phyloP scores from a whole-genome alignment of 2,329 filamentous ascomycete species.

The Rasamsonia emersonii region DNA sequence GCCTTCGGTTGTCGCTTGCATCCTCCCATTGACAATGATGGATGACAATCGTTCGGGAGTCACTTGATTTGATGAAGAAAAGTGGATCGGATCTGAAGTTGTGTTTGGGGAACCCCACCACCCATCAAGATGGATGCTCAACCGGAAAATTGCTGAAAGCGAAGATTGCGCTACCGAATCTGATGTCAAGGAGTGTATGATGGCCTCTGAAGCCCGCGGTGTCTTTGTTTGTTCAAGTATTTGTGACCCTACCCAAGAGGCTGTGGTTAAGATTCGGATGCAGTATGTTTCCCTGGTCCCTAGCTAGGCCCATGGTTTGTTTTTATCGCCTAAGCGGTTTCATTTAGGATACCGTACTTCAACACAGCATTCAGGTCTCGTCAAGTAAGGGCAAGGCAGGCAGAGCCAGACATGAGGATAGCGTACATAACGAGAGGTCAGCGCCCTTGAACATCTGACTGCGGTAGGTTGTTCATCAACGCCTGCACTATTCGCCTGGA shows the following conservation, averaged over 20 bases:
- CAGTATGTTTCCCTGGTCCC: background rate
- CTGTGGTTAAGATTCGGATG: slow-evolving; percentile 2
- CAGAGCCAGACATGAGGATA: background rate
- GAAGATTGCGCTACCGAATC: background rate
- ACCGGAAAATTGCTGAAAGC: background rate
- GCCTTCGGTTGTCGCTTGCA: background rate
- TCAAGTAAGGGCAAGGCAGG: background rate
- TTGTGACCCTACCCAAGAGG: background rate
- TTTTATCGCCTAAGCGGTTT: background rate
- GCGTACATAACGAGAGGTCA: background rate
- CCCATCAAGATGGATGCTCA: background rate
- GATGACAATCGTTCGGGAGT: background rate
- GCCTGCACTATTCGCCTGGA: slow-evolving; percentile 1
- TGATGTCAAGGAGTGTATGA: background rate
- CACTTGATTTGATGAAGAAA: background rate
- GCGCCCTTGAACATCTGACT: background rate
- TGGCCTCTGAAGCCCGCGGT: background rate
- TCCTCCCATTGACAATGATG: background rate
- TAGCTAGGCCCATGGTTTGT: too few species aligned
- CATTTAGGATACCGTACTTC: background rate
- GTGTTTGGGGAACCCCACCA: background rate
- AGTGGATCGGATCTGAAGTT: slow-evolving; percentile 1
- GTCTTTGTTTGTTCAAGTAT: slow-evolving; percentile 2
- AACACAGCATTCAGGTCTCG: background rate
- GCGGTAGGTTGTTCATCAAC: background rate